These are phyloP conservation scores for Aphanomyces cochlioides DNA, from an alignment of 352 stramenopile species.

Conservation along the genomic window DNA sequence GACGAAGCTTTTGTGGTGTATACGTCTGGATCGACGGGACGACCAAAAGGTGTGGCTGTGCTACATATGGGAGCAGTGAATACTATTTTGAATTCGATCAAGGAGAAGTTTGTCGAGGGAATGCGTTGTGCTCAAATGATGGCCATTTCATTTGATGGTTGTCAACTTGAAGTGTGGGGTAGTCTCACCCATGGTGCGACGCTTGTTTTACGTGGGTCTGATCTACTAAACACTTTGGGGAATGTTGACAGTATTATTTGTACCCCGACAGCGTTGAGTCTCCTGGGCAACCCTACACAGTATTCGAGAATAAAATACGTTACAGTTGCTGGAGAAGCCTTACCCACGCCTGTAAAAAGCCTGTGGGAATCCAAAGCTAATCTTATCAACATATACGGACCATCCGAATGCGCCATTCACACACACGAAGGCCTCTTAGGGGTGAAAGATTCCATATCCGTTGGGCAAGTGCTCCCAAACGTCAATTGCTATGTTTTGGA, in stretches of 20 bases:
- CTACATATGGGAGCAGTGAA: constrained; percentile 5
- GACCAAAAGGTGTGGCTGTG: constrained; percentile 5
- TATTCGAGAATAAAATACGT: constrained; percentile 3
- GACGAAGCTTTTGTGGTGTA: constrained; percentile 46
- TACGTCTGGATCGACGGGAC: constrained; percentile 3
- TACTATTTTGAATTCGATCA: neutral
- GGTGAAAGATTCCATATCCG: constrained; percentile 34
- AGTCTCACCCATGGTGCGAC: neutral
- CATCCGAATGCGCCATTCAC: neutral
- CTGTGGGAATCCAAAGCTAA: neutral
- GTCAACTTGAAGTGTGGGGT: neutral
- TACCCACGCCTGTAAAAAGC: neutral
- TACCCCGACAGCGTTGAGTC: neutral
- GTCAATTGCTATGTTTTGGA: constrained; percentile 75
- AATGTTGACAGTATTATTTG: neutral
- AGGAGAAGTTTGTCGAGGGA: neutral
- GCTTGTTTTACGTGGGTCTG: neutral
- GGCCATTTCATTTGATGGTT: neutral
- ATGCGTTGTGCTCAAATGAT: neutral
- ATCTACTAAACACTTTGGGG: neutral
- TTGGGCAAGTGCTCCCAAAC: constrained; percentile 62
- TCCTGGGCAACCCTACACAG: neutral
- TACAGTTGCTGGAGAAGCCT: constrained; percentile 12
- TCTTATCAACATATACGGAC: neutral
- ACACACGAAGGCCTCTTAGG: neutral